Percentiles rank a stretch among this genome's conserved stretches.
Conservation (phyloP, 495 filamentous ascomycete genomes). For the Terfezia claveryi region DNA sequence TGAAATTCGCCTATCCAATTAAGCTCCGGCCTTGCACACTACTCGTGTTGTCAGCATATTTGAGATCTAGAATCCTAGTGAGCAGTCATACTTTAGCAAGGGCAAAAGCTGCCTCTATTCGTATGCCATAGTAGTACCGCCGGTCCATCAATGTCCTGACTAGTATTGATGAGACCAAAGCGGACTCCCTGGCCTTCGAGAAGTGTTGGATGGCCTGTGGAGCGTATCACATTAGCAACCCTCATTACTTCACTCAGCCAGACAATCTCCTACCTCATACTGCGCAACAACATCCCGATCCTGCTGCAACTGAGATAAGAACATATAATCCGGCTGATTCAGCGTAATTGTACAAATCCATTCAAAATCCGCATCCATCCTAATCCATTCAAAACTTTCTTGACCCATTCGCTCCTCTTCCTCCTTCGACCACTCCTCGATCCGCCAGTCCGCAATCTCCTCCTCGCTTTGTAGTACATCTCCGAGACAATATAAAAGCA, state of each 20-base stretch:
- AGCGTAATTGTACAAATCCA: slow-evolving; percentile 72
- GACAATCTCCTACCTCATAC: slow-evolving; percentile 35
- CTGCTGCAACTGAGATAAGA: slow-evolving; percentile 86
- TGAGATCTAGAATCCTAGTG: neutral
- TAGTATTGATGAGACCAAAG: slow-evolving; percentile 64
- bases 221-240: neutral
- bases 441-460: slow-evolving; percentile 61
- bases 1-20: slow-evolving; percentile 68
- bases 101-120: slow-evolving; percentile 52
- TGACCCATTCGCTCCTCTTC: slow-evolving; percentile 77
- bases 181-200: slow-evolving; percentile 14
- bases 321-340: slow-evolving; percentile 85
- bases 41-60: neutral
- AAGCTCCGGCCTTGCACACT: slow-evolving; percentile 43
- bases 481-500: slow-evolving; percentile 74
- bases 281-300: slow-evolving; percentile 93
- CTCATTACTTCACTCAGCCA: neutral
- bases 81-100: slow-evolving; percentile 28
- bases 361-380: slow-evolving; percentile 94
- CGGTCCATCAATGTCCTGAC: slow-evolving; percentile 72
- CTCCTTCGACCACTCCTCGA: slow-evolving; percentile 70
- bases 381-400: slow-evolving; percentile 96
- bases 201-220: slow-evolving; percentile 16
- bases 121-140: slow-evolving; percentile 83
- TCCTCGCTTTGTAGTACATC: slow-evolving; percentile 69